These are phyloP conservation scores for Parasitella parasitica DNA, from an alignment of 371 early-diverging fungal genomes.

Conservation along the genomic window DNA sequence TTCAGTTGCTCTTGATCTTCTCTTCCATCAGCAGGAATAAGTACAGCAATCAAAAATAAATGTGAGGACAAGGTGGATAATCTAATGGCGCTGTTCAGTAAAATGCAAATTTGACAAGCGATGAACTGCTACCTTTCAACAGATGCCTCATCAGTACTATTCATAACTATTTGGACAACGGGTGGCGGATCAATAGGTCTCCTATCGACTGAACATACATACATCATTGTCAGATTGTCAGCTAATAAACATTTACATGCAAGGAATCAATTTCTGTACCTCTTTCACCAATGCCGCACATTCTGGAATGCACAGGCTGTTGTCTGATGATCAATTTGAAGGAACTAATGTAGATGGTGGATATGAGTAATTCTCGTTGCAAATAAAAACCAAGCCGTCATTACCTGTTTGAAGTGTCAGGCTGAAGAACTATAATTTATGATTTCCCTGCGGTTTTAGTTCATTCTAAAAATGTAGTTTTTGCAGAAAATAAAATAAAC, in stretches of 20 bases:
- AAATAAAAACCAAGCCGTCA: background rate
- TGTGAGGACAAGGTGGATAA: slow-evolving; percentile 23
- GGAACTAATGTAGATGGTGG: slow-evolving; percentile 11
- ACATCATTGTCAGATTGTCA: background rate
- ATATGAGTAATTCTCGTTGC: background rate
- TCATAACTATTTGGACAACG: slow-evolving; percentile 37
- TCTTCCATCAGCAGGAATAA: slow-evolving; percentile 25
- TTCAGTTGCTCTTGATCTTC: slow-evolving; percentile 3
- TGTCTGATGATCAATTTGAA: slow-evolving; percentile 43
- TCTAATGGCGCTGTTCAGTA: background rate
- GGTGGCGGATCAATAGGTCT: slow-evolving; percentile 52
- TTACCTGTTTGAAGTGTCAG: slow-evolving; percentile 6
- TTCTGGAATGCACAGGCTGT: slow-evolving; percentile 51
- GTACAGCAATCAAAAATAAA: slow-evolving; percentile 35
- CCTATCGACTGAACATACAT: slow-evolving; percentile 34
- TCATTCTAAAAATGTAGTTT: background rate
- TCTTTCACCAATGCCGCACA: slow-evolving; percentile 54
- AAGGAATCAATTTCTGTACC: slow-evolving; percentile 17
- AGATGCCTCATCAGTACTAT: slow-evolving; percentile 4
- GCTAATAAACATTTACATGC: background rate
- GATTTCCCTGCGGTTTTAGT: background rate
- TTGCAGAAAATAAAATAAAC: background rate
- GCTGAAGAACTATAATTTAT: background rate
- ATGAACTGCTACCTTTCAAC: background rate
- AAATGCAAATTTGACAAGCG: background rate